These are phyloP conservation scores for Jamesozyma gamospora DNA, from an alignment of 805 yeast genomes.

Conservation along the genomic window DNA sequence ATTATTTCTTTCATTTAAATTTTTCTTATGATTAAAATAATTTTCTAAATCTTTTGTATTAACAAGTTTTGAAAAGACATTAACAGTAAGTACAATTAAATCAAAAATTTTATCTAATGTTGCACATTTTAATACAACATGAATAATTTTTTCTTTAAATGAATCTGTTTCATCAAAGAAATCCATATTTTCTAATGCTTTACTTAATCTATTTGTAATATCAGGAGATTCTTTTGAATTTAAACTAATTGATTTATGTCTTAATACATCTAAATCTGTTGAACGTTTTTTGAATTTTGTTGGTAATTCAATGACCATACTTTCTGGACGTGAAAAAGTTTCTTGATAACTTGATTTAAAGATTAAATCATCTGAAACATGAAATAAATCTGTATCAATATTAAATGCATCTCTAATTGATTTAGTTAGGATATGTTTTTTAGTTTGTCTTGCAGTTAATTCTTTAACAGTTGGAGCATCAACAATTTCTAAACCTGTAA, in stretches of 20 bases:
- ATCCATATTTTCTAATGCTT: slow-evolving; percentile 24
- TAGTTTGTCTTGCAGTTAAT: slow-evolving; percentile 18
- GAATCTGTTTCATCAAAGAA: slow-evolving; percentile 28
- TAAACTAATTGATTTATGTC: slow-evolving; percentile 24
- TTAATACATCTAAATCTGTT: too few species aligned
- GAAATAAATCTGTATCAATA: slow-evolving; percentile 48
- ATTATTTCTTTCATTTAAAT: background rate
- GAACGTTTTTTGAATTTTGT: slow-evolving; percentile 30
- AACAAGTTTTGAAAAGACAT: slow-evolving; percentile 42
- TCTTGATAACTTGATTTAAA: slow-evolving; percentile 44
- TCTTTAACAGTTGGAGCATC: slow-evolving; percentile 30
- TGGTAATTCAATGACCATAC: slow-evolving; percentile 39
- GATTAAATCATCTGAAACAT: slow-evolving; percentile 44
- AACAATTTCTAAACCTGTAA: slow-evolving; percentile 40
- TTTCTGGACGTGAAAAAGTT: slow-evolving; percentile 34
- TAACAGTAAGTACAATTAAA: slow-evolving; percentile 61
- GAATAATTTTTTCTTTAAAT: slow-evolving; percentile 28
- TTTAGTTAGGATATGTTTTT: slow-evolving; percentile 42
- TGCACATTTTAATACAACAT: slow-evolving; percentile 56
- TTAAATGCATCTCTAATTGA: slow-evolving; percentile 56
- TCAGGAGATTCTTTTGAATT: slow-evolving; percentile 18
- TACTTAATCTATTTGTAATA: slow-evolving; percentile 14
- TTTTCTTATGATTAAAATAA: slow-evolving; percentile 28
- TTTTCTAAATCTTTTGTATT: slow-evolving; percentile 35
- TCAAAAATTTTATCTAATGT: slow-evolving; percentile 70